Conservation (phyloP, 179 eudicot genomes). For the Heliamphora pulchella region DNA sequence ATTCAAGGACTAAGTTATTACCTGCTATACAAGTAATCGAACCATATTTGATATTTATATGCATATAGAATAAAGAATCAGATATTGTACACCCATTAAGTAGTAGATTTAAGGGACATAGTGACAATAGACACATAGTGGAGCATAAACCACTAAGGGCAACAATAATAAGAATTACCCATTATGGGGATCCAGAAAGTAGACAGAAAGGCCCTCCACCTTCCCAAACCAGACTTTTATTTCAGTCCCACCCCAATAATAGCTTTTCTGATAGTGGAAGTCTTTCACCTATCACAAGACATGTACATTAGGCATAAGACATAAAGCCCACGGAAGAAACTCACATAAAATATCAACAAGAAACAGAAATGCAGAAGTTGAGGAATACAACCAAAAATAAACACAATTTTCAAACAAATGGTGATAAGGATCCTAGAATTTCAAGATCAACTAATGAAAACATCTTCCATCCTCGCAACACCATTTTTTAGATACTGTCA, state of each 20-base stretch:
- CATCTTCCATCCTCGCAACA: neutral
- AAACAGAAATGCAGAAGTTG: neutral
- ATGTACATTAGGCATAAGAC: conserved; percentile 5
- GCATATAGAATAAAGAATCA: conserved; percentile 6
- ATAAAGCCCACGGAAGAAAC: neutral
- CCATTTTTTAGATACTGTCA: neutral
- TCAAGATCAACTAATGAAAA: neutral
- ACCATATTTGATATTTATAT: neutral
- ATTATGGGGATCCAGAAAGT: conserved; percentile 93
- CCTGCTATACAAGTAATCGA: neutral
- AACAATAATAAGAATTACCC: conserved; percentile 47
- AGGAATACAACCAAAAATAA: neutral
- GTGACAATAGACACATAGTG: neutral
- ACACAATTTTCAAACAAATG: neutral
- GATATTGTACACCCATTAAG: neutral
- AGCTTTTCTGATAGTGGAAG: conserved; percentile 69
- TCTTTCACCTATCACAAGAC: conserved; percentile 63
- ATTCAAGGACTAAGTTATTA: neutral
- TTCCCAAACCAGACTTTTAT: conserved; percentile 96
- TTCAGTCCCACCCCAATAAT: conserved; percentile 83
- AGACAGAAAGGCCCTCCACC: conserved; percentile 90
- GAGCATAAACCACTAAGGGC: neutral
- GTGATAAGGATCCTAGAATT: neutral
- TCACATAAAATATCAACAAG: neutral
- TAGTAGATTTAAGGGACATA: neutral